phyloP scores from a whole-genome alignment of 495 filamentous ascomycete species.

The Podospora didyma region DNA sequence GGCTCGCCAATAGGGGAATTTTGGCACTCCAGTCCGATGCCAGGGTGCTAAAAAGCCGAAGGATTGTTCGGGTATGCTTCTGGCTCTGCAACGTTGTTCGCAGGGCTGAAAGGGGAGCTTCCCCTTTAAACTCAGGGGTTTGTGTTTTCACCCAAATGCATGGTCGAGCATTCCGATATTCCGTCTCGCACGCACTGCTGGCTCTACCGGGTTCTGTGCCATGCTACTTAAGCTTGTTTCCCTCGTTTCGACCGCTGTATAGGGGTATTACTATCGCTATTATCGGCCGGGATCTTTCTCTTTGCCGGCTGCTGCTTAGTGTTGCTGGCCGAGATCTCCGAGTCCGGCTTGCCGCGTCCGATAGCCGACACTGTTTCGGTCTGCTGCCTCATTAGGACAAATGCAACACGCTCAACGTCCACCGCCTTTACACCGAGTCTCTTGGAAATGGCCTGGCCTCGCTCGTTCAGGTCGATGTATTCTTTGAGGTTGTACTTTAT shows the following conservation, averaged over 20 bases:
- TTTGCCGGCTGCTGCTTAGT: slow-evolving; percentile 22
- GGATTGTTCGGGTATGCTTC: slow-evolving; percentile 15
- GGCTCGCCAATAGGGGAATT: slow-evolving; percentile 29
- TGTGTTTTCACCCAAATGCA: slow-evolving; percentile 5
- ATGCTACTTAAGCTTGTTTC: slow-evolving; percentile 18
- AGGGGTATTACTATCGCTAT: slow-evolving; percentile 13
- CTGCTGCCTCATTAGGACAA: slow-evolving; percentile 49
- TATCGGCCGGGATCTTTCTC: slow-evolving; percentile 27
- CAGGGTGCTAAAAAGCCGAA: not conserved
- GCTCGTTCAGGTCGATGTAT: slow-evolving; percentile 51
- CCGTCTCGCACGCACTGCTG: slow-evolving; percentile 1
- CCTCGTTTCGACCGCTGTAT: slow-evolving; percentile 29
- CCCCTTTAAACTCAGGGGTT: not conserved
- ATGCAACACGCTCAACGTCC: slow-evolving; percentile 67
- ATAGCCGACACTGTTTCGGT: not conserved
- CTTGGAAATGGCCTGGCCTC: slow-evolving; percentile 39
- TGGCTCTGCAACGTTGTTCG: slow-evolving; percentile 11
- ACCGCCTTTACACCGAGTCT: slow-evolving; percentile 52
- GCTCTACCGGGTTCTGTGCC: not conserved
- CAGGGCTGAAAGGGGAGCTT: slow-evolving; percentile 22
- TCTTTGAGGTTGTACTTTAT: slow-evolving; percentile 65
- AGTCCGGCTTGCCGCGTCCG: not conserved
- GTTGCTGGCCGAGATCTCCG: not conserved
- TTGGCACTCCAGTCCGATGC: slow-evolving; percentile 1
- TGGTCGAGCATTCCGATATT: slow-evolving; percentile 14